phyloP scores from a whole-genome alignment of 306 rosid species.

The Urtica urens region DNA sequence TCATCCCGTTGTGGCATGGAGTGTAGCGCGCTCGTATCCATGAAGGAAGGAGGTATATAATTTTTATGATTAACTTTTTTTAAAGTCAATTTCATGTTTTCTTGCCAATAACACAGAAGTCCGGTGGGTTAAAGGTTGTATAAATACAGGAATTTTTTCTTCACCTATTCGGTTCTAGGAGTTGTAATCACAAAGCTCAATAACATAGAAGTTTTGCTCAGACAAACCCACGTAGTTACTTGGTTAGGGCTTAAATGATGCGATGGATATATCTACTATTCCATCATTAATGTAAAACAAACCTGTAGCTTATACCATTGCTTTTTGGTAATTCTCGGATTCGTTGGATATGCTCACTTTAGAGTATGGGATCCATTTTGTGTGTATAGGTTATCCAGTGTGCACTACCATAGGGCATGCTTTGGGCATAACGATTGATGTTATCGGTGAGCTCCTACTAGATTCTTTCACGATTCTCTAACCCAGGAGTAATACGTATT shows the following conservation, averaged over 20 bases:
- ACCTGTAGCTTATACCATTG: too few relatives aligned
- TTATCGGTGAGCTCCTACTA: slow-evolving; percentile 44
- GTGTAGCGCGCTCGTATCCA: slow-evolving; percentile 71
- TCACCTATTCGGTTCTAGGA: not conserved
- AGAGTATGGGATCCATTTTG: slow-evolving; percentile 15
- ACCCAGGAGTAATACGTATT: slow-evolving; percentile 8
- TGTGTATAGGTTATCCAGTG: slow-evolving; percentile 68
- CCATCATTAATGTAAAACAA: too few relatives aligned
- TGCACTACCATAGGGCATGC: slow-evolving; percentile 61
- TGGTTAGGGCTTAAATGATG: too few relatives aligned
- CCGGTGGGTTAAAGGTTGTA: not conserved
- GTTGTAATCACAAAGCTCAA: not conserved
- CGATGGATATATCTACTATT: too few relatives aligned
- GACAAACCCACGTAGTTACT: too few relatives aligned
- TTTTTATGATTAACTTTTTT: slow-evolving; percentile 3
- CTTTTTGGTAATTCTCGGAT: too few relatives aligned
- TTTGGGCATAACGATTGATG: slow-evolving; percentile 33
- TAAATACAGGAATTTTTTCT: not conserved
- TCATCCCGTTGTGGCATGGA: slow-evolving; percentile 70
- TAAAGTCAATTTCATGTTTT: not conserved
- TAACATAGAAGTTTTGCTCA: too few relatives aligned
- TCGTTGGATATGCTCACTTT: too few relatives aligned
- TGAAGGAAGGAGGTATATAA: slow-evolving; percentile 46
- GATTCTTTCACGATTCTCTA: not conserved
- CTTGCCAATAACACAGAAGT: not conserved